Evolutionary conservation across 805 yeast genomes (phyloP), one percentile per base, ranked within the genome.

Genomic region (Kodamaea nitidulidarum): DNA sequence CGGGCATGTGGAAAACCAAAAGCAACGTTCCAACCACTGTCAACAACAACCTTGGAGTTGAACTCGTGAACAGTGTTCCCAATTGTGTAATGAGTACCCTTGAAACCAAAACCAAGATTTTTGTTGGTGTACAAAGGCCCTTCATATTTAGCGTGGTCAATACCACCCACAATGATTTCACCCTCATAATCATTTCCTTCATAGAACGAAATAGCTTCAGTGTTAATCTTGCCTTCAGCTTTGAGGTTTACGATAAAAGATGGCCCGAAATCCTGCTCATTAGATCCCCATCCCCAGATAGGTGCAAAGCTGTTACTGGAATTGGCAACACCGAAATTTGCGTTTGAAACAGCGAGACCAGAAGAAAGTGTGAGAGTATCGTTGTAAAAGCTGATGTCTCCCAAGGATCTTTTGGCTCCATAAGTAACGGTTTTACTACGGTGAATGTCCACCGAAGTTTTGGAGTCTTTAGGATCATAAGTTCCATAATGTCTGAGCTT

Each of bases 141-240:
- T n/a, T n/a, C n/a, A 55, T 76, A 81, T 56, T 81, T 82, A 28
- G 75, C 70, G 44, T 72, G 75, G 51, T 84, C 91, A 17, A 80
- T 71, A 25, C 82, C 93, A 36, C 93, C 91, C 63, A 84, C 84
- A 34, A 84, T 55, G 14, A 84, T 64, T 11, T 68, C 59, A 6
- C 88, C 90, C 4, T 15, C n/a, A 17, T 12, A 28, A 17, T 28
- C 17, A 11, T 28, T n/a, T 4, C 32, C 32, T 7, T 7, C 8
- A 17, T 28, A 28, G 17, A 14, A 5, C 7, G 32, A 28, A 15
- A 14, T 14, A 14, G 7, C 32, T 4, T 7, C 17, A 11, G 32
- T 28, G 9, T 28, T 28, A 17, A 28, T 28, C 7, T 4, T 5
- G 11, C 32, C 32, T 7, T 28, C 18, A 6, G 5, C 32, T 17